Base-by-base conservation (phyloP, 2,329 filamentous ascomycete genomes). In the Colletotrichum spaethianum region DNA sequence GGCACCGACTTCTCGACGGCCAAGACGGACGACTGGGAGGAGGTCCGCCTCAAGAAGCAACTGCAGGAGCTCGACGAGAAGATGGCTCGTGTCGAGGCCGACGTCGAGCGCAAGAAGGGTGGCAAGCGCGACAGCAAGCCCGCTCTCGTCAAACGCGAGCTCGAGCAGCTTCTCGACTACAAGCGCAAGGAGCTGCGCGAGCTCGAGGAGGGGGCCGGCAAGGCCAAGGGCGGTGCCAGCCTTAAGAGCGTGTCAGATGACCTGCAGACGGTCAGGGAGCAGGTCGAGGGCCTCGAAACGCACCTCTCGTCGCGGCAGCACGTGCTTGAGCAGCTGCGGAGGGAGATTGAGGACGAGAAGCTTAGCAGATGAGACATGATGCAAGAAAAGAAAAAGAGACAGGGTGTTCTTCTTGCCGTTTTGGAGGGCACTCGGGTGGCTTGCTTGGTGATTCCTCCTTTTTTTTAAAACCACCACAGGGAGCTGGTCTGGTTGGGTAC, bases 11-110 rank as follows among this genome's bases (percentile, higher is more conserved):
- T 98, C 81, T 93, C 91, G 70, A 88, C 89, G 46, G 93, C 94
- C 74, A 94, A 95, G 80, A 93, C 93, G 73, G 96, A 97, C 78
- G 96, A 99, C 80, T 98, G 96, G 95, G 96, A 99, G 83, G 96
- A 98, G 83, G 96, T 98, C 55, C 90, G 95, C 65, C 87, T 99
- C 75, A 96, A 97, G 87, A 95, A 96, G 80, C 95, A 98, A 83
- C 89, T 99, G 40, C 89, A 91, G 31, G 96, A 98, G 77, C 86
- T 99, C 36, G 95, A 99, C 78, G 89, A 93, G 68, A 97, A 97
- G 86, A 93, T 98, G 74, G 91, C 92, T 44, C 92, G 93, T 70
- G 93, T 98, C 1, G 95, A 97, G 83, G 88, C 91, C 69, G 90
- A 91, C 53, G 91, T 92, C 0, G 90, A 93, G 77, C 89, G 89